Conservation (phyloP, 768 basidiomycete species). For the Tylopilus balloui region DNA sequence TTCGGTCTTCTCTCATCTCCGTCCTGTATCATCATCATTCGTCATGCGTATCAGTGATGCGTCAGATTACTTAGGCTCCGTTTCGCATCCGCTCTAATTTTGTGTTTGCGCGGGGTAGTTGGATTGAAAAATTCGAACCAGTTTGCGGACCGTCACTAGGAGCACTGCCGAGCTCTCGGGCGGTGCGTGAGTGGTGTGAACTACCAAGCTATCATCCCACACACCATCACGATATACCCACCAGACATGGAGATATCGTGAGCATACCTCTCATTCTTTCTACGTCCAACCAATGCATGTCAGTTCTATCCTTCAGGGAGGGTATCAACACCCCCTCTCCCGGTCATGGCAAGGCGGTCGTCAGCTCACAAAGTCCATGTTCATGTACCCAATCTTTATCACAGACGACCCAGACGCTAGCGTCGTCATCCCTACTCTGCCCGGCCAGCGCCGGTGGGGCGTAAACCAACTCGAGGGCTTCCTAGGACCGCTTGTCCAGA, state of each 20-base stretch:
- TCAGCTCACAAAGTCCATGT: slow-evolving; percentile 82
- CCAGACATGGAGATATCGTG: slow-evolving; percentile 44
- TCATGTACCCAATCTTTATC: slow-evolving; percentile 99
- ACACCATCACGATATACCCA: not conserved
- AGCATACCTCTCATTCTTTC: slow-evolving; percentile 13
- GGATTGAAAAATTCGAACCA: not conserved
- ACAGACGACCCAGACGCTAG: slow-evolving; percentile 89
- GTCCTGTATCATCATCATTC: not conserved
- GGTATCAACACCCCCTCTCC: slow-evolving; percentile 87
- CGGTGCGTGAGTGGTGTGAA: not conserved
- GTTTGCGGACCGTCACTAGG: not conserved
- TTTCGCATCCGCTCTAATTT: too few relatives aligned
- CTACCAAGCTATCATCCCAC: not conserved
- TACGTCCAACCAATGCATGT: not conserved
- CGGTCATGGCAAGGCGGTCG: slow-evolving; percentile 84
- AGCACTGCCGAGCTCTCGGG: not conserved
- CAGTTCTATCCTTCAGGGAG: slow-evolving; percentile 84
- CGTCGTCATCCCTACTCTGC: slow-evolving; percentile 70
- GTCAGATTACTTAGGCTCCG: too few relatives aligned
- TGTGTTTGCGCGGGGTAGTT: not conserved
- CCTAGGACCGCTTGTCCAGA: slow-evolving; percentile 79
- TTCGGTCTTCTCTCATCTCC: not conserved
- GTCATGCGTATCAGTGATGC: too few relatives aligned
- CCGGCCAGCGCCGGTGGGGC: slow-evolving; percentile 91
- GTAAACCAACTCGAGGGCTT: slow-evolving; percentile 89